Percentiles rank a stretch among this genome's conserved stretches.
These are phyloP conservation scores for Ceriops decandra DNA, from an alignment of 345 rosid species.

Conservation along the genomic window DNA sequence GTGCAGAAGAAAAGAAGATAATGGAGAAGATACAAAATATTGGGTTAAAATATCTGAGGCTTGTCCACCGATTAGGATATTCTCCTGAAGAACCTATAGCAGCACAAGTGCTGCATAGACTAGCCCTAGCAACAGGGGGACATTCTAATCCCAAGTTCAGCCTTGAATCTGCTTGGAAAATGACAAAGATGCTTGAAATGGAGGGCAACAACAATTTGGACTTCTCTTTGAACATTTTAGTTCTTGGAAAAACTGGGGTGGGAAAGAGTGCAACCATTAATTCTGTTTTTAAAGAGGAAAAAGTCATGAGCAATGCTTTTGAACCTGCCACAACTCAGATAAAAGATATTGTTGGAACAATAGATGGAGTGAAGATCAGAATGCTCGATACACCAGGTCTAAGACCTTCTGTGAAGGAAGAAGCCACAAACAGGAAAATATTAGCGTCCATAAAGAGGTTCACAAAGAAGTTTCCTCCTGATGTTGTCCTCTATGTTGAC, in stretches of 20 bases:
- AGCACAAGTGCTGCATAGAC: constrained; percentile 37
- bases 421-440: constrained; percentile 45
- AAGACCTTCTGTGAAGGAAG: constrained; percentile 42
- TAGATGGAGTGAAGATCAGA: constrained; percentile 47
- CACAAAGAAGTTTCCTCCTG: constrained; percentile 52
- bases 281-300: constrained; percentile 61
- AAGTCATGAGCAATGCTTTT: constrained; percentile 46
- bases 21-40: constrained; percentile 42
- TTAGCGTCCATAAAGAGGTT: constrained; percentile 54
- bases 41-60: constrained; percentile 56
- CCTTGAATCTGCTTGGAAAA: constrained; percentile 33
- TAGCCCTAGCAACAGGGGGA: constrained; percentile 27
- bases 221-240: constrained; percentile 57
- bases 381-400: constrained; percentile 80
- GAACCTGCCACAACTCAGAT: constrained; percentile 43
- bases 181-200: constrained; percentile 40
- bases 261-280: constrained; percentile 82
- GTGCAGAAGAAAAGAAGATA: constrained; percentile 44
- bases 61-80: constrained; percentile 39
- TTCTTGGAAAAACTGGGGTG: constrained; percentile 79
- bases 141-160: constrained; percentile 25
- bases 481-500: constrained; percentile 67
- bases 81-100: constrained; percentile 43
- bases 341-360: constrained; percentile 45
- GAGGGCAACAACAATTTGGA: constrained; percentile 36